Conservation (phyloP, 352 stramenopile genomes). For the Ophiocytium majus region DNA sequence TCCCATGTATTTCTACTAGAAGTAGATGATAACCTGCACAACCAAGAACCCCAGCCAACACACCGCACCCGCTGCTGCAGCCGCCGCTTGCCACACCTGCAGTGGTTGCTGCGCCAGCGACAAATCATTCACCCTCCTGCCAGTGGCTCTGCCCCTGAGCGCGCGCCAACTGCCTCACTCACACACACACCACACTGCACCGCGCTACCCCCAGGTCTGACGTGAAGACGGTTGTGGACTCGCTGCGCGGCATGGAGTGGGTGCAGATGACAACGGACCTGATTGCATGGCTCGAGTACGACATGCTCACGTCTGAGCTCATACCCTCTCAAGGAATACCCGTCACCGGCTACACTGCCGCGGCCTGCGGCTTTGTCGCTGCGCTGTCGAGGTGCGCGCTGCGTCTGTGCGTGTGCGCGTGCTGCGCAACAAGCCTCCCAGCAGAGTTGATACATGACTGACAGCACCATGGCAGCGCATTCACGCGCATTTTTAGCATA, state of each 20-base stretch:
- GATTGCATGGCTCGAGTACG: slow-evolving; percentile 12
- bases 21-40: no score
- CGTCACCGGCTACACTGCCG: neutral
- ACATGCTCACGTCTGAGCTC: neutral
- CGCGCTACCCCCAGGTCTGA: no score
- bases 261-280: slow-evolving; percentile 1
- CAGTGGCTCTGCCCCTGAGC: no score
- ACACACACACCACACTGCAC: no score
- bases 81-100: no score
- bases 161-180: no score
- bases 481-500: neutral
- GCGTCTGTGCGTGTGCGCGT: neutral
- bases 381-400: neutral
- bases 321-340: neutral
- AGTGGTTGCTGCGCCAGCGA: no score
- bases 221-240: no score
- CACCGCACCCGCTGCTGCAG: no score
- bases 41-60: no score
- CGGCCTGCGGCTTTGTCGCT: neutral
- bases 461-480: neutral
- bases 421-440: neutral
- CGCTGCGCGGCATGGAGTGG: neutral
- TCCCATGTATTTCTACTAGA: no score
- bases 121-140: no score
- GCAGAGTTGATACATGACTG: neutral